Evolutionary conservation across 2,329 filamentous ascomycete genomes (phyloP).

Genomic region (Aspergillus niger): DNA sequence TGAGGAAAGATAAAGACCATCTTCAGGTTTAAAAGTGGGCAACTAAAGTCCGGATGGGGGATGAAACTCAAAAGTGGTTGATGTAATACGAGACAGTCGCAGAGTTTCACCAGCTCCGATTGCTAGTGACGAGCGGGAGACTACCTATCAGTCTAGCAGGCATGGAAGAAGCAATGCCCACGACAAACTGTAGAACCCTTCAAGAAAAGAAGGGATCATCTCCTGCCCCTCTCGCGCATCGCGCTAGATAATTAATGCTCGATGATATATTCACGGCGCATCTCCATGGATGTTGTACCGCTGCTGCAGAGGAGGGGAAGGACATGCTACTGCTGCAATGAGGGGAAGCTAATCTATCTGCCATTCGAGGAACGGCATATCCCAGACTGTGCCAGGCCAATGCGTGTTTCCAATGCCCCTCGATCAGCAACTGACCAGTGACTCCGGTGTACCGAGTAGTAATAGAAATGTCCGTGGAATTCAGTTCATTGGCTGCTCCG

Average conservation of each 20-base stretch:
- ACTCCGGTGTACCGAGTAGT: conserved; percentile 12
- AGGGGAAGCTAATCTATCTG: conserved; percentile 10
- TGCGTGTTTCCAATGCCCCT: conserved; percentile 5
- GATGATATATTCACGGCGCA: neutral
- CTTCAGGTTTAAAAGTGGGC: neutral
- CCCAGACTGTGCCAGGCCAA: conserved; percentile 8
- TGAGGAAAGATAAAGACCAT: neutral
- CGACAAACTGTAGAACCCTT: neutral
- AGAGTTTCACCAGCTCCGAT: neutral
- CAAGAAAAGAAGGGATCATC: conserved; percentile 7
- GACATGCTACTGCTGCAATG: neutral
- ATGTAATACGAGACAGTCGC: neutral
- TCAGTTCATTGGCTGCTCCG: conserved; percentile 19
- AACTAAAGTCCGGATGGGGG: neutral
- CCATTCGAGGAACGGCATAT: neutral
- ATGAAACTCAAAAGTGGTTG: conserved; percentile 6
- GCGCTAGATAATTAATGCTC: neutral
- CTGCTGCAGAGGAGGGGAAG: conserved; percentile 6
- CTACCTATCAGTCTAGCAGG: neutral
- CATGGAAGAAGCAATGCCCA: neutral
- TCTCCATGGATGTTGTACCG: neutral
- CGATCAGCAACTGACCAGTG: conserved; percentile 13
- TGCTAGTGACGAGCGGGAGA: neutral
- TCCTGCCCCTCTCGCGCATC: neutral
- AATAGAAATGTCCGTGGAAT: conserved; percentile 11